phyloP scores from a whole-genome alignment of 2,329 filamentous ascomycete genomes.

The Pseudopyrenochaeta lycopersici region DNA sequence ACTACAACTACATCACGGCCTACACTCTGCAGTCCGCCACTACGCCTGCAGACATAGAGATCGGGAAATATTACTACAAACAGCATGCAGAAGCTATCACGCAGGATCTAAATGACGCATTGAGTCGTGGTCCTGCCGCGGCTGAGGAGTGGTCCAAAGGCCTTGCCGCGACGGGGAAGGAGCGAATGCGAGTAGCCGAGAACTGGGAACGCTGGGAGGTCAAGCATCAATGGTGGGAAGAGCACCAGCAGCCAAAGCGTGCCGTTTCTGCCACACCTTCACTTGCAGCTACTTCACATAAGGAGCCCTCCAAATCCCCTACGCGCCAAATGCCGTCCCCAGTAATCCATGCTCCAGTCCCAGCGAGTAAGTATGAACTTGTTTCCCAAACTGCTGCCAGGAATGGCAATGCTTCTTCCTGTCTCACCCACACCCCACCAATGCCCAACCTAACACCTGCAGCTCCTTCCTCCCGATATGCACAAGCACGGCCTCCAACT shows the following conservation, averaged over 20 bases:
- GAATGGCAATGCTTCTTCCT: conserved; percentile 22
- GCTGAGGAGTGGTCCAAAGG: conserved; percentile 84
- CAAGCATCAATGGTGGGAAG: conserved; percentile 42
- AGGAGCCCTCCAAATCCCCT: conserved; percentile 34
- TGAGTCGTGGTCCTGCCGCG: conserved; percentile 71
- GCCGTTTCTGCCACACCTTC: conserved; percentile 26
- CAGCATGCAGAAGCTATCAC: conserved; percentile 70
- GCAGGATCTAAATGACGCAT: conserved; percentile 69
- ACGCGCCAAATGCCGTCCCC: conserved; percentile 36
- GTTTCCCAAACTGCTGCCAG: conserved; percentile 18
- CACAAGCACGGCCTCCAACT: conserved; percentile 43
- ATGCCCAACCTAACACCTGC: conserved; percentile 39
- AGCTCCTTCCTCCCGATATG: conserved; percentile 39
- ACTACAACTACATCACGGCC: conserved; percentile 68
- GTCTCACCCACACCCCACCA: conserved; percentile 28
- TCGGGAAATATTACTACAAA: conserved; percentile 73
- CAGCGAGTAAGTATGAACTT: conserved; percentile 43
- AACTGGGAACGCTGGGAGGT: conserved; percentile 81
- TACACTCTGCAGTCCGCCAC: conserved; percentile 62
- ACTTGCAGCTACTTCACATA: conserved; percentile 25
- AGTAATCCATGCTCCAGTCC: conserved; percentile 43
- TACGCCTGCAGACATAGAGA: conserved; percentile 58
- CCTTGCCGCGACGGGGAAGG: conserved; percentile 69
- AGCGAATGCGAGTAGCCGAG: conserved; percentile 67
- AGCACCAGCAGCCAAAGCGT: conserved; percentile 17